Evolutionary conservation across 441 rosid genomes (phyloP).

Genomic region (Melianthus villosus): DNA sequence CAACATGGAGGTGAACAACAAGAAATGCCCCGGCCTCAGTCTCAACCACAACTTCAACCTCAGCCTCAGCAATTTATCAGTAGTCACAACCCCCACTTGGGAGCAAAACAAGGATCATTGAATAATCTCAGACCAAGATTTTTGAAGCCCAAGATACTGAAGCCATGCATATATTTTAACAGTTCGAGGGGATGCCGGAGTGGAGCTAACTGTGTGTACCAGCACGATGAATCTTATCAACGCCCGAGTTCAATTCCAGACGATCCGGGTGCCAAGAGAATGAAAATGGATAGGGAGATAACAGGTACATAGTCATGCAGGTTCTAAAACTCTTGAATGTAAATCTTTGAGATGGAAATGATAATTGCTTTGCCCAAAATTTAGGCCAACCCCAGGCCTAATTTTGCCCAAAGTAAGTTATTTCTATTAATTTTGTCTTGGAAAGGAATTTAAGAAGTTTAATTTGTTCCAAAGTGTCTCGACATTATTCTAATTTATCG

Average conservation of each 20-base stretch:
- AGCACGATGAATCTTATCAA: constrained; percentile 51
- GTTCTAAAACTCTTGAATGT: too few species aligned
- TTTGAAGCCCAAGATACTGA: constrained; percentile 56
- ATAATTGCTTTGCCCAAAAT: too few species aligned
- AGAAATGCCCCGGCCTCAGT: too few species aligned
- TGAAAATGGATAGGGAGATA: constrained; percentile 83
- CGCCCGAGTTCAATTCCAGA: constrained; percentile 33
- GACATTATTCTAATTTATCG: too few species aligned
- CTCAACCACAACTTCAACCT: too few species aligned
- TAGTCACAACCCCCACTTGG: constrained; percentile 25
- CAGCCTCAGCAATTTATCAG: constrained; percentile 24
- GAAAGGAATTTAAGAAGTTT: too few species aligned
- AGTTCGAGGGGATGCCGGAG: constrained; percentile 80
- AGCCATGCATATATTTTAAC: constrained; percentile 79
- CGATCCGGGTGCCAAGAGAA: constrained; percentile 49
- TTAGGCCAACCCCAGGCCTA: too few species aligned
- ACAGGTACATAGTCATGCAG: constrained; percentile 15
- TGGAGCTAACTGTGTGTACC: constrained; percentile 70
- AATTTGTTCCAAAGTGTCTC: too few species aligned
- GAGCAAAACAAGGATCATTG: constrained; percentile 32
- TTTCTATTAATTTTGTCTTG: too few species aligned
- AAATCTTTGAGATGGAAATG: too few species aligned
- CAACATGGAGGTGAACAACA: constrained; percentile 87
- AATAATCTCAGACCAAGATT: constrained; percentile 41
- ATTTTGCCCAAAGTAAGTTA: too few species aligned